Percentiles rank a stretch among this genome's conserved stretches.
These are phyloP conservation scores for Trichoderma erinaceum DNA, from an alignment of 495 filamentous ascomycete genomes.

Conservation along the genomic window DNA sequence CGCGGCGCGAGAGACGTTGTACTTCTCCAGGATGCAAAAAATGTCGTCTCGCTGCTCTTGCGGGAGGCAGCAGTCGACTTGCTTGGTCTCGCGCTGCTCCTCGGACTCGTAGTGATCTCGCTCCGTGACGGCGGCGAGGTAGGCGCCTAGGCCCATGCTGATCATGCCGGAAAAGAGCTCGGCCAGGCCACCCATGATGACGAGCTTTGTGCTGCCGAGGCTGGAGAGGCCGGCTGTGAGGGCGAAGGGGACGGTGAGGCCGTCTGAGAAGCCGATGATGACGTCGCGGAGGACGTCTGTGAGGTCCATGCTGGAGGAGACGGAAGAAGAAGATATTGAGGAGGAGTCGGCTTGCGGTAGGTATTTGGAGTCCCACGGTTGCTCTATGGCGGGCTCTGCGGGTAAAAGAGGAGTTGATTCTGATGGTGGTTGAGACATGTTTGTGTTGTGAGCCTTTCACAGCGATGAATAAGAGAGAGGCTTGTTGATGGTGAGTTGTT, in stretches of 20 bases:
- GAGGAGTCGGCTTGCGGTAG: slow-evolving; percentile 23
- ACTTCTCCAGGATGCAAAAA: slow-evolving; percentile 36
- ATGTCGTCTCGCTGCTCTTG: slow-evolving; percentile 39
- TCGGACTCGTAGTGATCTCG: slow-evolving; percentile 42
- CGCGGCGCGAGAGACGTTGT: slow-evolving; percentile 32
- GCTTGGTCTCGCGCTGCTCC: slow-evolving; percentile 35
- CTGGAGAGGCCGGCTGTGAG: slow-evolving; percentile 54
- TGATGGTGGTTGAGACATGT: slow-evolving; percentile 2
- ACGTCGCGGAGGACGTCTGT: slow-evolving; percentile 32
- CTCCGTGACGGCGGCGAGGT: slow-evolving; percentile 46
- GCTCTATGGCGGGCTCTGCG: slow-evolving; percentile 4
- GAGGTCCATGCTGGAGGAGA: slow-evolving; percentile 36
- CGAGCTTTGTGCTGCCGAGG: slow-evolving; percentile 50
- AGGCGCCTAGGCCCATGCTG: slow-evolving; percentile 62
- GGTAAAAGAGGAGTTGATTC: slow-evolving; percentile 2
- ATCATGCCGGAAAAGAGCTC: slow-evolving; percentile 59
- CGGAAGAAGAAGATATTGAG: slow-evolving; percentile 47
- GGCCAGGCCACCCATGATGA: slow-evolving; percentile 60
- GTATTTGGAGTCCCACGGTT: neutral
- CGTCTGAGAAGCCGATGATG: slow-evolving; percentile 54
- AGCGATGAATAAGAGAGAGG: neutral
- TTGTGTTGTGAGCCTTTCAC: neutral
- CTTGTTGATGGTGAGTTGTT: neutral
- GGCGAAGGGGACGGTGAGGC: slow-evolving; percentile 60
- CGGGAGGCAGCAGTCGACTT: slow-evolving; percentile 35